Evolutionary conservation across 2,329 filamentous ascomycete genomes (phyloP).

Genomic region (Clarireedia homoeocarpa): DNA sequence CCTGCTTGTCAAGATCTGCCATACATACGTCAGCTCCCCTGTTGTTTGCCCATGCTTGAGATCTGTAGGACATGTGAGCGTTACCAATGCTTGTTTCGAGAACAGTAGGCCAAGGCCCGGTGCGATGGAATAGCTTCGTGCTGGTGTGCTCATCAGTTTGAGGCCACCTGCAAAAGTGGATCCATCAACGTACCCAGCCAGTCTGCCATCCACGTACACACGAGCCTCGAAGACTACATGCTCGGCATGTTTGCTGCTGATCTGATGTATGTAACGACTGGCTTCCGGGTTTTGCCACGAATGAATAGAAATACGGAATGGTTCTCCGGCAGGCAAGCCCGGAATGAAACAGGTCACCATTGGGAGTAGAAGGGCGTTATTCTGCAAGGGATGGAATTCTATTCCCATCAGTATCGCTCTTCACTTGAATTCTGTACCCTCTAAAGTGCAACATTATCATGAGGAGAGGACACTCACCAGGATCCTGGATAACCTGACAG

Average conservation of each 20-base stretch:
- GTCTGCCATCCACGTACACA: slow-evolving; percentile 59
- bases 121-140: slow-evolving; percentile 43
- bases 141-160: slow-evolving; percentile 8
- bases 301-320: slow-evolving; percentile 69
- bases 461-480: slow-evolving; percentile 27
- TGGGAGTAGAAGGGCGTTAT: slow-evolving; percentile 37
- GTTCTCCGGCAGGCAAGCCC: slow-evolving; percentile 46
- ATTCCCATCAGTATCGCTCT: neutral
- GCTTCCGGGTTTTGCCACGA: slow-evolving; percentile 58
- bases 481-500: slow-evolving; percentile 58
- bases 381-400: neutral
- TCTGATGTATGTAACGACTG: slow-evolving; percentile 47
- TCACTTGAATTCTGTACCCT: neutral
- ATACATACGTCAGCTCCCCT: slow-evolving; percentile 1
- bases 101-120: slow-evolving; percentile 43
- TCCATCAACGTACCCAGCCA: slow-evolving; percentile 44
- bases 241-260: slow-evolving; percentile 46
- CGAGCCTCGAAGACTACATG: slow-evolving; percentile 55
- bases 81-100: slow-evolving; percentile 36
- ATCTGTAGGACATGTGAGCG: slow-evolving; percentile 13
- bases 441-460: neutral
- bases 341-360: slow-evolving; percentile 66
- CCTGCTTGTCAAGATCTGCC: slow-evolving; percentile 31
- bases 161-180: neutral
- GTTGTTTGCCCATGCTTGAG: neutral